Base-by-base conservation (phyloP, 2,329 filamentous ascomycete species). In the Ceratocystis diversiconidia region DNA sequence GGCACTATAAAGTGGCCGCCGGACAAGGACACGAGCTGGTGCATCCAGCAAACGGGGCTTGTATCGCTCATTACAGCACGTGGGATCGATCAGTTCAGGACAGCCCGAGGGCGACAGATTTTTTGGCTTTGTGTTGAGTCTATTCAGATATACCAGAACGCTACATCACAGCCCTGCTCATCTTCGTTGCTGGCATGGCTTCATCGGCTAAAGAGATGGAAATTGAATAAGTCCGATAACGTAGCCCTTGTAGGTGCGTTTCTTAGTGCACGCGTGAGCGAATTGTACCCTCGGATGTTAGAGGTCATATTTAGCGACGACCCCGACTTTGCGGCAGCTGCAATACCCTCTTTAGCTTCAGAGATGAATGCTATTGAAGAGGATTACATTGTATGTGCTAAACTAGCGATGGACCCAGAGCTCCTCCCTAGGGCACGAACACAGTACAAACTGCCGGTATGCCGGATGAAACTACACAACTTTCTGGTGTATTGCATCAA, bases 41-140 rank as follows among this genome's bases (percentile, higher is more conserved):
- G 43, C 30, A 67, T 67, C 19, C 66, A 67, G 17, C 63, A 67
- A 36, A 57, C 30, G 2, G 66, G 66, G 10, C 55, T 67, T 17
- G 22, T 67, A 2, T 61, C 63, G 19, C 50, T 67, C 2, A 60
- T 67, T 22, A 36, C 55, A 2, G 66, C 63, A n/a, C 66, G 66
- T 7, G 63, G 66, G 7, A 50, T 52, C 5, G 43, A 59, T 22
- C 66, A 67, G 61, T 67, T 67, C 43, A 50, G 41, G 12, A 65
- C 60, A 19, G 17, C 6, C 19, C 63, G 61, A 30, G 66, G 66
- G 6, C 66, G 66, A 25, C 43, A 63, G 22, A 52, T 67, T 4
- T 67, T 67, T 19, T 67, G 66, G 66, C 30, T 67, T 8, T 67
- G 66, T 32, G 60, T 67, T 8, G 66, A 67, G 43, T 63, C 50